Conservation (phyloP, 2,329 filamentous ascomycete genomes). For the Geoglossum cookeanum region DNA sequence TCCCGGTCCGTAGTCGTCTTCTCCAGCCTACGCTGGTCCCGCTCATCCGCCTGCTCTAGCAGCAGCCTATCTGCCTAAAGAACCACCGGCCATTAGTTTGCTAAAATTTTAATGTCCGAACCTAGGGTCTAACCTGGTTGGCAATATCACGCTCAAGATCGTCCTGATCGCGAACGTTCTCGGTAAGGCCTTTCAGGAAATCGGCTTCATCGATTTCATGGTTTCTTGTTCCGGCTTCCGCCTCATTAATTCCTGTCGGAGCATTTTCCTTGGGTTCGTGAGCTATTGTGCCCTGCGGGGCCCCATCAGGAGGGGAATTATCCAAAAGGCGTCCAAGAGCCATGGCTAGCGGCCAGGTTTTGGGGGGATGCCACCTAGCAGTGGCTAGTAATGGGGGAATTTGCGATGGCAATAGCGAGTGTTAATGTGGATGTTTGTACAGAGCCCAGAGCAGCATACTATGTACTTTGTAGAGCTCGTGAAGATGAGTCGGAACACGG, state of each 20-base stretch:
- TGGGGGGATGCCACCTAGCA: too few species aligned
- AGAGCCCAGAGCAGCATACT: too few species aligned
- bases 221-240: background rate
- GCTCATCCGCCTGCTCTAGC: constrained; percentile 41
- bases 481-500: background rate
- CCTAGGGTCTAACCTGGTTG: constrained; percentile 25
- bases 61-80: constrained; percentile 36
- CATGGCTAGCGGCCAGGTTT: background rate
- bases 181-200: constrained; percentile 42
- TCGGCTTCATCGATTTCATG: constrained; percentile 34
- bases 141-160: constrained; percentile 79
- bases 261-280: background rate
- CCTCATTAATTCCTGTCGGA: background rate
- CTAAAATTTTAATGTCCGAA: background rate
- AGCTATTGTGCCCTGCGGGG: background rate
- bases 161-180: constrained; percentile 64
- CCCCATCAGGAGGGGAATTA: background rate
- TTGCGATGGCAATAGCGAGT: background rate
- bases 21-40: constrained; percentile 42
- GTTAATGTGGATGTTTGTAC: background rate
- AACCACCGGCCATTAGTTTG: background rate
- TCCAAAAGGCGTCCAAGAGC: background rate
- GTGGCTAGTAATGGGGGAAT: too few species aligned
- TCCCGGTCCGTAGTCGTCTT: constrained; percentile 32
- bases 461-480: too few species aligned